Base-by-base conservation (phyloP, 78 protist species). In the Speleostelium caveatum region DNA sequence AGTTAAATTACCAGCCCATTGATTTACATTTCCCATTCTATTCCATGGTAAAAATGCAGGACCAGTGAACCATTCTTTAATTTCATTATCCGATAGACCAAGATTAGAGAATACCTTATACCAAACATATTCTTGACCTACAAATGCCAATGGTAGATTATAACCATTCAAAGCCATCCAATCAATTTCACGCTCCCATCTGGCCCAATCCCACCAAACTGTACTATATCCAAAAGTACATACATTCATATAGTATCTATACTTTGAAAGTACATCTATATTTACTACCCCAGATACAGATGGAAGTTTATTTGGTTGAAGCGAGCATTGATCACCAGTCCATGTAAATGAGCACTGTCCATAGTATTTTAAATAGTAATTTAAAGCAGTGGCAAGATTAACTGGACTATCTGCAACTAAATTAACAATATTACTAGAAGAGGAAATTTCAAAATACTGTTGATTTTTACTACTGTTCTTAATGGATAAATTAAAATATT, bases 41-140 rank as follows among this genome's bases (percentile, higher is more conserved):
- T 95, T 87, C 97, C 97, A 96, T 28, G 97, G 95, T 22, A 96
- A 72, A 74, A 96, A 96, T 36, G 97, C 97, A 7, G 97, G 97
- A 38, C 97, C 97, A 5, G 94, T 72, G 32, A 95, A 93, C 75
- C 65, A 96, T 21, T 28, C 32, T 8, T 12, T 17, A 1, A 95
- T 73, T 26, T 95, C 95, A 2, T 92, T 35, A 8, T 55, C 45
- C 2, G 93, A 12, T 10, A 94, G 62, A 1, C 96, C 96, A 3
- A 95, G 1, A 17, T 83, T 38, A n/a, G 30, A 19, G 66, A 75
- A 96, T 3, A 78, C 74, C n/a, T 87, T n/a, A 33, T 42, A 63
- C 95, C 96, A 96, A 28, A 96, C 36, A 56, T 95, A 76, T 58
- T 96, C 97, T 72, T 96, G 97, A 2, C 97, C 97, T 45, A 73